These are phyloP conservation scores for Protostelium mycophagum DNA, from an alignment of 78 protist genomes.

Conservation along the genomic window DNA sequence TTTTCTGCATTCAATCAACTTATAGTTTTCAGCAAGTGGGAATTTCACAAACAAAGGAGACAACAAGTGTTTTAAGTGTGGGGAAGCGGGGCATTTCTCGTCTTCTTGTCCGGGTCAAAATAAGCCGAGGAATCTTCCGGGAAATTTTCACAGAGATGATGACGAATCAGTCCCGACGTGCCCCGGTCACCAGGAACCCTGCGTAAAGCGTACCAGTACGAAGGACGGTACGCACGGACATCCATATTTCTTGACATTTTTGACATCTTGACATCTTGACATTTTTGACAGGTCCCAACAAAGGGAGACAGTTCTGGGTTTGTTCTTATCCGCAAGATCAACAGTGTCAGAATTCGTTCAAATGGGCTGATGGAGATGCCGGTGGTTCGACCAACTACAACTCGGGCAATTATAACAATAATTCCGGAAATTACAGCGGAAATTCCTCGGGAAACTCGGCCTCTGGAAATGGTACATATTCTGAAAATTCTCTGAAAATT, in stretches of 20 bases:
- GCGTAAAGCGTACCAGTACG: neutral
- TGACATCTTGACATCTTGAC: neutral
- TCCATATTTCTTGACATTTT: neutral
- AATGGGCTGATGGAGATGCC: neutral
- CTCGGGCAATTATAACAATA: too few species aligned
- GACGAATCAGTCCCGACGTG: neutral
- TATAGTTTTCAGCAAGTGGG: too few species aligned
- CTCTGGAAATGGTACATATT: neutral
- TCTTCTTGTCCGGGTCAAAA: neutral
- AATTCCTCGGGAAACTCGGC: too few species aligned
- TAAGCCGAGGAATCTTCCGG: neutral
- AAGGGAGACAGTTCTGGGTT: neutral
- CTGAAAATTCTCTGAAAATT: too few species aligned
- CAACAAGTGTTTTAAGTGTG: constrained; percentile 20
- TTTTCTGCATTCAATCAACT: too few species aligned
- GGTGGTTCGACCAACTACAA: too few species aligned
- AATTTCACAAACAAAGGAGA: constrained; percentile 2
- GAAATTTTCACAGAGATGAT: neutral
- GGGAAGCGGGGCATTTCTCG: constrained; percentile 31
- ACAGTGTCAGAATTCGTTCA: neutral
- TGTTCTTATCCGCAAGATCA: neutral
- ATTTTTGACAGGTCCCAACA: neutral
- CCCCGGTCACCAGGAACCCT: neutral
- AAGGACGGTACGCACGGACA: neutral
- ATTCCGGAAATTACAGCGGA: too few species aligned